Evolutionary conservation across 306 rosid genomes (phyloP).

Genomic region (Notholithocarpus densiflorus): DNA sequence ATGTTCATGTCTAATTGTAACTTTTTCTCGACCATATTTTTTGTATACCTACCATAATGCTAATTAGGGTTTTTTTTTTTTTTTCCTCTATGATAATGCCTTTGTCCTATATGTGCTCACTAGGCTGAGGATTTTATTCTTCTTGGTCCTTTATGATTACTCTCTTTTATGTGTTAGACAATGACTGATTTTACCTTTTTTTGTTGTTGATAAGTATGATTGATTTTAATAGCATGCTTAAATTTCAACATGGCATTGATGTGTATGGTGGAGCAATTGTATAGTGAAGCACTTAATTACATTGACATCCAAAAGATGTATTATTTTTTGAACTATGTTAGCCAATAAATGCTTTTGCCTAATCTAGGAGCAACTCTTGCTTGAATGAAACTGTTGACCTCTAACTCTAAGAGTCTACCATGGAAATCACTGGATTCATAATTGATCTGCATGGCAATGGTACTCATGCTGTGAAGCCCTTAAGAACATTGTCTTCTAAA

Average conservation of each 20-base stretch:
- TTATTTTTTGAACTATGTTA: too few species aligned
- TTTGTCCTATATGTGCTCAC: background rate
- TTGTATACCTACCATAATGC: background rate
- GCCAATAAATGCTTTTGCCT: too few species aligned
- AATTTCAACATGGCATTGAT: background rate
- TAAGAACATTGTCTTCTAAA: background rate
- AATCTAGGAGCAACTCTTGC: background rate
- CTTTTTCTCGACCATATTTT: background rate
- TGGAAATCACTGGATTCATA: background rate
- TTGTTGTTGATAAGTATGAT: too few species aligned
- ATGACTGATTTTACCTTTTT: background rate
- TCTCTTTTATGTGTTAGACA: background rate
- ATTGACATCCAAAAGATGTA: too few species aligned
- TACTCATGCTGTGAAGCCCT: background rate
- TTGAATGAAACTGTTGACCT: background rate
- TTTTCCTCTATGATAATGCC: background rate
- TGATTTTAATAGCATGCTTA: background rate
- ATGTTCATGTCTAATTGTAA: conserved; percentile 1
- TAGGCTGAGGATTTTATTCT: background rate
- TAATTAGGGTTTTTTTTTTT: background rate
- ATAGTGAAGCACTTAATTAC: too few species aligned
- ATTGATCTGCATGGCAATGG: background rate
- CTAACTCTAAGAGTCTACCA: background rate
- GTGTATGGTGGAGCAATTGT: background rate
- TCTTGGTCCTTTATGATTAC: background rate